Percentiles rank a stretch among this genome's conserved stretches.
These are phyloP conservation scores for Rhynchospora breviuscula DNA, from an alignment of 176 grass and related monocot genomes.

Conservation along the genomic window DNA sequence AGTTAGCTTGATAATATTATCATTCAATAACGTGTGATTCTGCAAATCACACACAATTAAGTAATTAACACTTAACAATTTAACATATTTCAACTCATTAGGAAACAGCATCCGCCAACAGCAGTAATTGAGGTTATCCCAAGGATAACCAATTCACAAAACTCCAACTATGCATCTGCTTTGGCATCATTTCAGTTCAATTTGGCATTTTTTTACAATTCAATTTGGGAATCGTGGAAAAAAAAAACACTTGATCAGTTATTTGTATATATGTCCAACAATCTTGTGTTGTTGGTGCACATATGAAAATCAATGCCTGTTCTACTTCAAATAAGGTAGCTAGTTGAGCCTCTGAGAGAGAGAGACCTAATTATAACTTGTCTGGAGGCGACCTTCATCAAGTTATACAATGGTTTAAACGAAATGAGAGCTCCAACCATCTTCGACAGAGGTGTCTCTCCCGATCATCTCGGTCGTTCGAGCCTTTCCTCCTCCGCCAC, in stretches of 20 bases:
- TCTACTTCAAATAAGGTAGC: no score
- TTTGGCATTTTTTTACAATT: neutral
- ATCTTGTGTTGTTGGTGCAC: no score
- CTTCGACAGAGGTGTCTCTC: slow-evolving; percentile 61
- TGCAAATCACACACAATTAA: neutral
- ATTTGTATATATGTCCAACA: neutral
- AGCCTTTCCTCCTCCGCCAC: slow-evolving; percentile 46
- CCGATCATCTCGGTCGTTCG: slow-evolving; percentile 58
- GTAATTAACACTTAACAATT: neutral
- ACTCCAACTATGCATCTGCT: no score
- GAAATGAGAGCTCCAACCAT: slow-evolving; percentile 63
- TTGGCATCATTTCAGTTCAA: neutral
- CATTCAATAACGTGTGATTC: neutral
- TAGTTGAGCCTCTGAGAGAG: no score
- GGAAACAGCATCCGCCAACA: neutral
- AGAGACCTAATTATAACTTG: slow-evolving; percentile 68
- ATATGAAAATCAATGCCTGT: no score
- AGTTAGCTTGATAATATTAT: neutral
- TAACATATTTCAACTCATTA: neutral
- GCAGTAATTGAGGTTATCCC: neutral
- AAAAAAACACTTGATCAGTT: neutral
- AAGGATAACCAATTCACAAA: no score
- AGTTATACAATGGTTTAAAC: slow-evolving; percentile 72
- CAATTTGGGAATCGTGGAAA: neutral
- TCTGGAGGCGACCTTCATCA: slow-evolving; percentile 72